Percentiles rank a stretch among this genome's conserved stretches.
Evolutionary conservation across 2,329 filamentous ascomycete genomes (phyloP).

Genomic region (Trichoderma sp.): DNA sequence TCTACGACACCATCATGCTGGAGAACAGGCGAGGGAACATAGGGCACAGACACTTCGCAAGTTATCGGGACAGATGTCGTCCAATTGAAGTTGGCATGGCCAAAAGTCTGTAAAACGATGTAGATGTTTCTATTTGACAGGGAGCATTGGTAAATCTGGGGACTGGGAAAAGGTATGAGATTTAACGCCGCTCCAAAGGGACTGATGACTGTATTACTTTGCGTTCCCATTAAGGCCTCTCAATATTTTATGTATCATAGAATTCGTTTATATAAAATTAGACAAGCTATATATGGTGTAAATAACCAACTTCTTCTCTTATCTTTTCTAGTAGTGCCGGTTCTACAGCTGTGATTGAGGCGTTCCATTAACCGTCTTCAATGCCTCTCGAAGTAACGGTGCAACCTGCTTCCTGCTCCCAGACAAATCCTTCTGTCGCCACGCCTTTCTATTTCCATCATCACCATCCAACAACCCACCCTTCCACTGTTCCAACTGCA

Average conservation of each 20-base stretch:
- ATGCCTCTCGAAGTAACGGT: constrained; percentile 58
- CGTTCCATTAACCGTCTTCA: constrained; percentile 32
- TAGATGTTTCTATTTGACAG: not conserved
- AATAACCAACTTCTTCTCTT: not conserved
- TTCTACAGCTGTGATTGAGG: constrained; percentile 7
- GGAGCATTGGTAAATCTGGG: not conserved
- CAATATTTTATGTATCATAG: not conserved
- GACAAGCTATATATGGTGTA: not conserved
- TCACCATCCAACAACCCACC: constrained; percentile 45
- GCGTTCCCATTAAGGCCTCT: not conserved
- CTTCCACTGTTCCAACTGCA: constrained; percentile 57
- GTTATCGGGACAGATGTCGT: not conserved
- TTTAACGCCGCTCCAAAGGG: not conserved
- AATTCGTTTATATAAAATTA: not conserved
- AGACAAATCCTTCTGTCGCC: constrained; percentile 62
- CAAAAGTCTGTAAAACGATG: not conserved
- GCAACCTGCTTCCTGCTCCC: constrained; percentile 68
- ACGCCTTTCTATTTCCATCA: constrained; percentile 55
- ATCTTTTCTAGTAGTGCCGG: no score
- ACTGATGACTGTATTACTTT: not conserved
- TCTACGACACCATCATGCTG: constrained; percentile 21
- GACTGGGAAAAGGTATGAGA: not conserved
- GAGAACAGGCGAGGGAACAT: constrained; percentile 20
- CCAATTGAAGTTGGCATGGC: not conserved
- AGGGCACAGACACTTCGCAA: constrained; percentile 20